Conservation (phyloP, 1,284 basidiomycete species). For the Rhodotorula sp. region DNA sequence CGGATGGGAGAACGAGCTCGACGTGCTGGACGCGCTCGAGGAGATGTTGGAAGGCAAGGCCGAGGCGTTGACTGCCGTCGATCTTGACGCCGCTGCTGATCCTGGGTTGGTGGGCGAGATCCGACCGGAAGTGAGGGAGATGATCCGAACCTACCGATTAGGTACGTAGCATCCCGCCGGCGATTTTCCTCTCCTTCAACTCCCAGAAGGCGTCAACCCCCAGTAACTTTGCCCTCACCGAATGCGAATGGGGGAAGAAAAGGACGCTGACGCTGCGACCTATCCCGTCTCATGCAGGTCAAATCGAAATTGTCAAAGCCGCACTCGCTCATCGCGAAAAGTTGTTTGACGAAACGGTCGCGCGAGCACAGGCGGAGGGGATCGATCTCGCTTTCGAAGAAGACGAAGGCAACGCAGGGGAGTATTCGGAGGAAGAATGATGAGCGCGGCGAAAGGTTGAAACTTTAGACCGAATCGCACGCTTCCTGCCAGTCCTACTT, state of each 20-base stretch:
- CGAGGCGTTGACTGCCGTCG: conserved; percentile 1
- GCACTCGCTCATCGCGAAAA: conserved; percentile 18
- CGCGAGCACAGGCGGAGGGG: conserved; percentile 32
- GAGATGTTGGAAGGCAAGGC: conserved; percentile 44
- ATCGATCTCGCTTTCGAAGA: conserved; percentile 41
- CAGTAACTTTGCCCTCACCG: too few species aligned
- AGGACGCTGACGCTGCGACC: too few species aligned
- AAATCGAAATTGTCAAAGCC: conserved; percentile 31
- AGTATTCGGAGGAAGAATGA: neutral
- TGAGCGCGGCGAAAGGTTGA: too few species aligned
- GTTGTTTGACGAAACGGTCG: conserved; percentile 22
- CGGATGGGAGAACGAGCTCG: conserved; percentile 42
- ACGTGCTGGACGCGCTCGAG: conserved; percentile 50
- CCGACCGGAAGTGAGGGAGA: conserved; percentile 23
- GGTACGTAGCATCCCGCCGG: conserved; percentile 15
- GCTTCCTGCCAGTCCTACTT: too few species aligned
- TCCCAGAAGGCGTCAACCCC: neutral
- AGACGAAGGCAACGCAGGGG: neutral
- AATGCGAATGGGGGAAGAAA: neutral
- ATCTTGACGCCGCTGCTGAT: neutral
- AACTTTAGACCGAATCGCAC: too few species aligned
- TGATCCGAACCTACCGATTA: conserved; percentile 36
- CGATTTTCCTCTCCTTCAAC: neutral
- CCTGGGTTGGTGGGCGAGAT: neutral
- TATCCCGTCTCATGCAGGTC: conserved; percentile 23